Conservation (phyloP, 441 rosid genomes). For the Eruca vesicaria region DNA sequence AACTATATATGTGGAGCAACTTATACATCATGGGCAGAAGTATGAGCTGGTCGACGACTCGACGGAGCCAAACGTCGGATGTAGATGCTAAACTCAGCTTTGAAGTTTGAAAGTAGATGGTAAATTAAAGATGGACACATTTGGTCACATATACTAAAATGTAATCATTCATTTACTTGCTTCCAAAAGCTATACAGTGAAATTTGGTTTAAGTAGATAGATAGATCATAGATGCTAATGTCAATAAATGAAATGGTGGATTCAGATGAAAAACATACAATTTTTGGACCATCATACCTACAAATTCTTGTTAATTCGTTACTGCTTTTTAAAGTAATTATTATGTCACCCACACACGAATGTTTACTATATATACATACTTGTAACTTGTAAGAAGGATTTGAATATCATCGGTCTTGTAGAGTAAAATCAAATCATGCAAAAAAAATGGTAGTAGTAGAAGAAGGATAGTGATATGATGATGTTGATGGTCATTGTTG, state of each 20-base stretch:
- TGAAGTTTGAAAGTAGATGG: not conserved
- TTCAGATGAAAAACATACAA: constrained; percentile 5
- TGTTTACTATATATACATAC: constrained; percentile 14
- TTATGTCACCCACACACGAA: constrained; percentile 32
- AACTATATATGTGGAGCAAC: no score
- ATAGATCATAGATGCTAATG: not conserved
- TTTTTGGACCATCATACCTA: constrained; percentile 12
- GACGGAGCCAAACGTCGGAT: not conserved
- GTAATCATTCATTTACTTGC: not conserved
- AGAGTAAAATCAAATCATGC: not conserved
- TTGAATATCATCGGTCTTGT: not conserved
- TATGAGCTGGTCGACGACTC: no score
- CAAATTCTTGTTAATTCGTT: constrained; percentile 14
- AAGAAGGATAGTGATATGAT: constrained; percentile 25
- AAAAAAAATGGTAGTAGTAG: not conserved
- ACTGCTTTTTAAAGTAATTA: constrained; percentile 16
- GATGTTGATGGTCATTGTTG: constrained; percentile 34
- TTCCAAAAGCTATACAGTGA: not conserved
- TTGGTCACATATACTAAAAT: constrained; percentile 6
- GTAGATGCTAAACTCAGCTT: not conserved
- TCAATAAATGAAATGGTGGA: not conserved
- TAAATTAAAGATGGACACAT: not conserved
- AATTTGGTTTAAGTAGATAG: not conserved
- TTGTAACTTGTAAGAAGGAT: not conserved
- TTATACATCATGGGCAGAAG: no score